These are phyloP conservation scores for Vigna mungo DNA, from an alignment of 306 rosid species.

Conservation along the genomic window DNA sequence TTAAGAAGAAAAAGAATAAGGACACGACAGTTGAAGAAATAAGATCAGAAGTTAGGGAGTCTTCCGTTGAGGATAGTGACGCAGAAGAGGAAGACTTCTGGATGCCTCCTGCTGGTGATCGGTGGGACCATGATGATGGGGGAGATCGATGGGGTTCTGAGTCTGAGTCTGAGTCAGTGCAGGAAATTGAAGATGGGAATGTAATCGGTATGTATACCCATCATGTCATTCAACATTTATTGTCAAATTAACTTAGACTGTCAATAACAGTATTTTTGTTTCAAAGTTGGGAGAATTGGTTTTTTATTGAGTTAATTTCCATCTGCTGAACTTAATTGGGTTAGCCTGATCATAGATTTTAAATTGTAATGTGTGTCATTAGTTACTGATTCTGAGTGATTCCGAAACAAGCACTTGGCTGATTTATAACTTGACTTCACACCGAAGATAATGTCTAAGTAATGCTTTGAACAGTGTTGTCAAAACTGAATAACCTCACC, in stretches of 20 bases:
- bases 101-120: conserved; percentile 87
- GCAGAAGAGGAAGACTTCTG: conserved; percentile 77
- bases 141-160: conserved; percentile 83
- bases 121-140: conserved; percentile 90
- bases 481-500: no score
- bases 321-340: background rate
- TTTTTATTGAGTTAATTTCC: background rate
- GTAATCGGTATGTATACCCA: conserved; percentile 54
- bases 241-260: background rate
- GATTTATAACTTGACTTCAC: background rate
- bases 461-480: background rate
- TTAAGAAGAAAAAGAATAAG: conserved; percentile 43
- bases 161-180: conserved; percentile 57
- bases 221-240: conserved; percentile 30
- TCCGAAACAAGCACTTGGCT: background rate
- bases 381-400: background rate
- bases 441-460: conserved; percentile 2
- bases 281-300: background rate
- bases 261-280: background rate
- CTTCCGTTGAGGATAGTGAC: conserved; percentile 55
- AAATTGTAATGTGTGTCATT: background rate
- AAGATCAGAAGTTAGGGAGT: conserved; percentile 55
- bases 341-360: background rate
- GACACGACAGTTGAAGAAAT: conserved; percentile 56
- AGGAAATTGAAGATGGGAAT: conserved; percentile 59